phyloP scores from a whole-genome alignment of 441 rosid genomes.

The Heliophila coronopifolia region DNA sequence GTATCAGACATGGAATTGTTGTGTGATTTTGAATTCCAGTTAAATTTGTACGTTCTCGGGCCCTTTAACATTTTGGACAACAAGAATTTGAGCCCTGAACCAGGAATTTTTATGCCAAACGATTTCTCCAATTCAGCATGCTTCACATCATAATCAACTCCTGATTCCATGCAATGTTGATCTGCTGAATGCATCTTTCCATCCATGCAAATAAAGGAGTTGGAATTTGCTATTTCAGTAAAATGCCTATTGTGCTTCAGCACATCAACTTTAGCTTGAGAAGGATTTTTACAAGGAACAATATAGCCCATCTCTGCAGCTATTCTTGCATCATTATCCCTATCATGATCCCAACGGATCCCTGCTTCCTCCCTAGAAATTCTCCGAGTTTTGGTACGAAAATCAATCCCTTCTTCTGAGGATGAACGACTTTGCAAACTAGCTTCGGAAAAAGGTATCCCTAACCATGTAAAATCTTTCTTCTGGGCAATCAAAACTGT shows the following conservation, averaged over 20 bases:
- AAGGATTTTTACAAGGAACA: constrained; percentile 41
- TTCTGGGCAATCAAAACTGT: constrained; percentile 69
- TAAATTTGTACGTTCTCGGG: constrained; percentile 47
- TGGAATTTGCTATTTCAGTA: constrained; percentile 34
- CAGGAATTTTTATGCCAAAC: constrained; percentile 85
- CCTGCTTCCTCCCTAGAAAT: constrained; percentile 72
- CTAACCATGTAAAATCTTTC: constrained; percentile 90
- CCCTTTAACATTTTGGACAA: constrained; percentile 60
- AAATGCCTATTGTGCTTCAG: constrained; percentile 37
- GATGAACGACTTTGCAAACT: constrained; percentile 55
- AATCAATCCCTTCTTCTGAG: constrained; percentile 91
- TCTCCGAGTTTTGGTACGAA: constrained; percentile 85
- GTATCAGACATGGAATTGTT: constrained; percentile 38
- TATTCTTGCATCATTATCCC: constrained; percentile 68
- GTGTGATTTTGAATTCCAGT: constrained; percentile 54
- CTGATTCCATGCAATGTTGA: constrained; percentile 76
- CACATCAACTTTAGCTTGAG: constrained; percentile 37
- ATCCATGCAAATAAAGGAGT: constrained; percentile 59
- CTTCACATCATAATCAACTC: constrained; percentile 72
- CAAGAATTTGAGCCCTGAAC: constrained; percentile 67
- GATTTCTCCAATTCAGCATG: constrained; percentile 95
- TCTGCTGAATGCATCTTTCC: constrained; percentile 77
- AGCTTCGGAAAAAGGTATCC: constrained; percentile 66
- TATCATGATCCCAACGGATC: constrained; percentile 45
- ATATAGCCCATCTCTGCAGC: constrained; percentile 81